Conservation (phyloP, 768 basidiomycete genomes). For the Suillus fuscotomentosus region DNA sequence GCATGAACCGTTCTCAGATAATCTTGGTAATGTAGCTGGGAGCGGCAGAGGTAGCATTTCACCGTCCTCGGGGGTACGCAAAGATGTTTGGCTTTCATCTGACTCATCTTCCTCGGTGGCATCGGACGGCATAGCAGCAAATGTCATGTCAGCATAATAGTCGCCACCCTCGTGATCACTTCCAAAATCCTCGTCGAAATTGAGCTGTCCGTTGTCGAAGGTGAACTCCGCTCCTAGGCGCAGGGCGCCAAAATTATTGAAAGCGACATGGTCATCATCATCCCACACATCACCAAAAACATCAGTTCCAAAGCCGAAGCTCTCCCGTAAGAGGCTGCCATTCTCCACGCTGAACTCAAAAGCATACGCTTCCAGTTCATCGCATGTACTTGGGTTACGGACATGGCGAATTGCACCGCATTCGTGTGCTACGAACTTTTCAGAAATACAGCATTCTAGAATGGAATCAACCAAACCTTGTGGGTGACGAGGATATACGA, state of each 20-base stretch:
- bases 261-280: constrained; percentile 18
- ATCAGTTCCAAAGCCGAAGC: constrained; percentile 14
- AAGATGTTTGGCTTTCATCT: constrained; percentile 23
- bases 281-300: constrained; percentile 20
- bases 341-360: constrained; percentile 22
- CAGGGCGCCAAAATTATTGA: constrained; percentile 16
- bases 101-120: constrained; percentile 28
- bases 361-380: constrained; percentile 21
- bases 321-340: constrained; percentile 25
- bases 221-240: background rate
- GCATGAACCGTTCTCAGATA: background rate
- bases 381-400: constrained; percentile 6
- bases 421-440: constrained; percentile 22
- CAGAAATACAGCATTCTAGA: background rate
- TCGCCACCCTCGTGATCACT: constrained; percentile 8
- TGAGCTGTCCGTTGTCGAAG: constrained; percentile 9
- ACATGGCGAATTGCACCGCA: constrained; percentile 25
- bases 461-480: constrained; percentile 15
- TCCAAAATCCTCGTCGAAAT: constrained; percentile 10
- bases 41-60: constrained; percentile 14
- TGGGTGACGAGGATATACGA: constrained; percentile 27
- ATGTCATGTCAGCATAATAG: constrained; percentile 14
- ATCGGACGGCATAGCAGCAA: constrained; percentile 22
- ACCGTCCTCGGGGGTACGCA: constrained; percentile 27
- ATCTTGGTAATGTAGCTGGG: constrained; percentile 1